Evolutionary conservation across 306 rosid genomes (phyloP).

Genomic region (Rosa lucieae): DNA sequence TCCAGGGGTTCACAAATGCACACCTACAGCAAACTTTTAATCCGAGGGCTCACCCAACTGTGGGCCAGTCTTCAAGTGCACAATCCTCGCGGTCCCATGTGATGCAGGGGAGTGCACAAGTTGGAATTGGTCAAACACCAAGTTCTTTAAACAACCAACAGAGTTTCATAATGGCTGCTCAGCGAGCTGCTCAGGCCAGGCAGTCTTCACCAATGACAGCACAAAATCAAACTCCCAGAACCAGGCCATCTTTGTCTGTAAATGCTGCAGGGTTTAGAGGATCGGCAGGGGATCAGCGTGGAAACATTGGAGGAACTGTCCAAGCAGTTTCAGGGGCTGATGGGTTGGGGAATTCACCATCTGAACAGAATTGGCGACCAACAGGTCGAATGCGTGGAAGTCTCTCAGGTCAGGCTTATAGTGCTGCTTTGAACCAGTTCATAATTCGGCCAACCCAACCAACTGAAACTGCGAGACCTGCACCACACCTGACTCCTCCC

Average conservation of each 20-base stretch:
- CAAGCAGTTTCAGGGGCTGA: conserved; percentile 47
- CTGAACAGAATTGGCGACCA: conserved; percentile 67
- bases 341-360: conserved; percentile 24
- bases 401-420: conserved; percentile 46
- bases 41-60: conserved; percentile 27
- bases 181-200: conserved; percentile 32
- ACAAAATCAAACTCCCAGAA: conserved; percentile 44
- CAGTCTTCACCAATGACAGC: conserved; percentile 35
- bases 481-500: conserved; percentile 14
- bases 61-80: conserved; percentile 28
- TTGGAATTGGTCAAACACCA: conserved; percentile 38
- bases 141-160: conserved; percentile 37
- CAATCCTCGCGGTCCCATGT: conserved; percentile 27
- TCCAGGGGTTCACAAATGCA: conserved; percentile 40
- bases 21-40: conserved; percentile 66
- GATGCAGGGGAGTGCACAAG: conserved; percentile 47
- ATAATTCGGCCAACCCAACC: conserved; percentile 63
- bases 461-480: conserved; percentile 31
- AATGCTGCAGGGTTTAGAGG: conserved; percentile 30
- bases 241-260: conserved; percentile 27
- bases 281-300: conserved; percentile 43
- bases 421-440: conserved; percentile 42
- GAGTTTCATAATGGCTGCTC: conserved; percentile 23
- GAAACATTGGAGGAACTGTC: conserved; percentile 34
- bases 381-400: conserved; percentile 85